These are phyloP conservation scores for Phaeomoniella chlamydospora DNA, from an alignment of 2,329 filamentous ascomycete genomes.

Conservation along the genomic window DNA sequence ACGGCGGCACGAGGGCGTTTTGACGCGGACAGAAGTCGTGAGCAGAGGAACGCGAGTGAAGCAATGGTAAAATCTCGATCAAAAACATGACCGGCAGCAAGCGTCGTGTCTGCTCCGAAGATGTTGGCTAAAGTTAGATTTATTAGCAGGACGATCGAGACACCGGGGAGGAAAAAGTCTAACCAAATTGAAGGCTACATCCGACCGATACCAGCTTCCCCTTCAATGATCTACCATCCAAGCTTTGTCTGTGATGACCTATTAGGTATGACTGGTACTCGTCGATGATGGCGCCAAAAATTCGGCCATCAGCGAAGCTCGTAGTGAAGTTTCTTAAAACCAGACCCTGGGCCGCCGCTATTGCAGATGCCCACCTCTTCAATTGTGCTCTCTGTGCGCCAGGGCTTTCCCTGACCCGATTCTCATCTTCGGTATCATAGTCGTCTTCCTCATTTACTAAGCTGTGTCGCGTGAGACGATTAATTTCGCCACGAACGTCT, in stretches of 20 bases:
- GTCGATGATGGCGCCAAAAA: conserved; percentile 41
- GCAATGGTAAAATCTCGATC: conserved; percentile 40
- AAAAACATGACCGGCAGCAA: conserved; percentile 26
- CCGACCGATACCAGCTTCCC: conserved; percentile 22
- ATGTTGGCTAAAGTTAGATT: conserved; percentile 25
- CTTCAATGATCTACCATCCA: conserved; percentile 11
- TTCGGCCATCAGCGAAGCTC: conserved; percentile 38
- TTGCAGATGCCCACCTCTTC: conserved; percentile 38
- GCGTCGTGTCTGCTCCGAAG: conserved; percentile 16
- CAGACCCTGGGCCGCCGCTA: conserved; percentile 31
- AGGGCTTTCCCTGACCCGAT: conserved; percentile 16
- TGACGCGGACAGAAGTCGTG: conserved; percentile 38
- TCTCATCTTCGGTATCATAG: conserved; percentile 8
- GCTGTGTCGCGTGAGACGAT: conserved; percentile 8
- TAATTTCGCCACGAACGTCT: conserved; percentile 37
- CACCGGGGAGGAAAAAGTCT: conserved; percentile 5
- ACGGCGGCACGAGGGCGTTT: conserved; percentile 34
- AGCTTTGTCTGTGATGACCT: neutral
- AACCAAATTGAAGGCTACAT: conserved; percentile 28
- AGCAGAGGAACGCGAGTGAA: conserved; percentile 44
- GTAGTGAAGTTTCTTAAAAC: conserved; percentile 41
- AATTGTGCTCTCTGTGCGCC: conserved; percentile 28
- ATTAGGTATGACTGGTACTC: conserved; percentile 35
- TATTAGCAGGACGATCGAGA: neutral
- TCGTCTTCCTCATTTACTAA: conserved; percentile 5